Evolutionary conservation across 2,329 filamentous ascomycete species (phyloP), one percentile per base, ranked within the genome.

Genomic region (Pseudogymnoascus sp.): DNA sequence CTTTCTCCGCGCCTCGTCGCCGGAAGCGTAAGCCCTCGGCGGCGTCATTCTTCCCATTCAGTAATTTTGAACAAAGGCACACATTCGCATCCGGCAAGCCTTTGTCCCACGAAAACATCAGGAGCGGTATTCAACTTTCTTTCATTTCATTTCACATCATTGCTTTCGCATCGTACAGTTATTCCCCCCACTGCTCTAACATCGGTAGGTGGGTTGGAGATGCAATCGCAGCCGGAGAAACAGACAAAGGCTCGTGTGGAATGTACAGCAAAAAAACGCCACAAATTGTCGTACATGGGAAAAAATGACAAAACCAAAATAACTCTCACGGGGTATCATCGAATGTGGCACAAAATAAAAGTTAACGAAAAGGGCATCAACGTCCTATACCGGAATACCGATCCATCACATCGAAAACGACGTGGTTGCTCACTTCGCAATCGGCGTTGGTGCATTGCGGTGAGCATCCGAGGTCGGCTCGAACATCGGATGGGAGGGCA

Each of bases 371-470:
- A 13, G 19, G 21, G 8, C 59, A 42, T 61, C 59, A 61, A 11
- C 35, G 33, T 31, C 59, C 59, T 9, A 61, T 40, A 42, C 69
- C 70, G 1, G 73, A 70, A 67, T 80, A 80, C 60, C 74, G 74
- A 65, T 80, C 78, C 74, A 80, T 78, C 11, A 78, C 72, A 62
- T 75, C 73, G 66, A 78, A 79, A 1, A 78, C 74, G 11, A 74
- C 64, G 1, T 74, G 67, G 66, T 79, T 79, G 61, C 77, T 72
- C n/a, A 79, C 76, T 21, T 76, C 72, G 62, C 76, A 80, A 40
- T 79, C 74, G 62, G 73, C 74, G 62, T 73, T 72, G 8, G 17
- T 8, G 3, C 59, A 61, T 61, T 38, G 33, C 26, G 71, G 68
- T 31, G 69, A 63, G 63, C 77, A 80, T 21, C 77, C 77, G 4